Evolutionary conservation across 352 stramenopile species (phyloP).

Genomic region (Globisporangium orthogonon): DNA sequence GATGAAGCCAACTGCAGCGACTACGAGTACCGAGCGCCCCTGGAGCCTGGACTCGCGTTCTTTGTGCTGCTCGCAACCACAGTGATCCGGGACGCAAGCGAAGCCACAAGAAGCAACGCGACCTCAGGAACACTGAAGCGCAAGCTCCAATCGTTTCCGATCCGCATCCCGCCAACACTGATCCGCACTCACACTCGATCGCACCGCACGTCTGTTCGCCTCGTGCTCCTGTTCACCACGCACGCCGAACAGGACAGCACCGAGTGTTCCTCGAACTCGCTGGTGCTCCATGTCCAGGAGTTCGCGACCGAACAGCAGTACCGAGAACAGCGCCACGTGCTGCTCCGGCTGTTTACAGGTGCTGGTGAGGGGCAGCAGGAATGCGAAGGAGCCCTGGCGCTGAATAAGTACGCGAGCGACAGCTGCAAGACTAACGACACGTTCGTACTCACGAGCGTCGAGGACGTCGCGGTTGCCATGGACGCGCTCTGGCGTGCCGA

Average conservation of each 20-base stretch:
- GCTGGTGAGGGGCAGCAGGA: not conserved
- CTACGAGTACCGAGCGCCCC: constrained; percentile 23
- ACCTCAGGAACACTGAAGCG: not conserved
- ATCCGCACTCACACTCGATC: constrained; percentile 2
- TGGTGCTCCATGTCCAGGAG: constrained; percentile 11
- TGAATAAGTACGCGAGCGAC: constrained; percentile 6
- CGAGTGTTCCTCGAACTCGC: not conserved
- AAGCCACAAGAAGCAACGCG: not conserved
- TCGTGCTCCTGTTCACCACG: constrained; percentile 11
- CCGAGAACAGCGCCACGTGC: constrained; percentile 6
- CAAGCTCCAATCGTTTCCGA: constrained; percentile 19
- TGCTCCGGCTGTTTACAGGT: constrained; percentile 6
- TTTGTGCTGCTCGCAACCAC: constrained; percentile 23
- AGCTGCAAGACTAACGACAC: constrained; percentile 9
- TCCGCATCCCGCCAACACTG: constrained; percentile 20
- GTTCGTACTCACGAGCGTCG: constrained; percentile 4
- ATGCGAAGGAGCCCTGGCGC: not conserved
- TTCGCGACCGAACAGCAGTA: constrained; percentile 10
- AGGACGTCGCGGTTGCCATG: constrained; percentile 11
- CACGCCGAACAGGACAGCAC: not conserved
- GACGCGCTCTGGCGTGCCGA: constrained; percentile 9
- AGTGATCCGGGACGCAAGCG: not conserved
- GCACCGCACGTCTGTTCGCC: not conserved
- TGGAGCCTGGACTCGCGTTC: constrained; percentile 40
- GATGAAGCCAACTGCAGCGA: constrained; percentile 39